Conservation (phyloP, 768 basidiomycete species). For the Boletus reticulatus region DNA sequence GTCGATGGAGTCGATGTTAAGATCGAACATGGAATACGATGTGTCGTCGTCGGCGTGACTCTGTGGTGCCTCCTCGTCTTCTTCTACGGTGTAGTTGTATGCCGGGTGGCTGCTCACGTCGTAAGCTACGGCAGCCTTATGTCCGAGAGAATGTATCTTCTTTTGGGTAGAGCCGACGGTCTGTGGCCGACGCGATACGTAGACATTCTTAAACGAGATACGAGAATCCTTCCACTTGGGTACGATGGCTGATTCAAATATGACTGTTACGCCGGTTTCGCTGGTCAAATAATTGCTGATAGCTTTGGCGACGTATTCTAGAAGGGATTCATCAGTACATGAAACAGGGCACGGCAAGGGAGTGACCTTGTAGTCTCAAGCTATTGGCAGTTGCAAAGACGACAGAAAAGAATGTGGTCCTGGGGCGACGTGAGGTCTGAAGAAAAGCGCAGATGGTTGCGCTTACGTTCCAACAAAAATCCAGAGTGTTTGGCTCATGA, state of each 20-base stretch:
- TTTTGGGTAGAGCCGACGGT: constrained; percentile 15
- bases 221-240: constrained; percentile 97
- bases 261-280: constrained; percentile 90
- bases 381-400: constrained; percentile 89
- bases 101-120: constrained; percentile 77
- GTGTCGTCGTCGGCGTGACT: constrained; percentile 48
- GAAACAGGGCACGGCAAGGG: background rate
- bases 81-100: constrained; percentile 60
- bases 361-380: constrained; percentile 74
- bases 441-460: background rate
- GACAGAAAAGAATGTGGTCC: constrained; percentile 95
- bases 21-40: constrained; percentile 89
- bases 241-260: constrained; percentile 97
- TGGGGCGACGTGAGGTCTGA: constrained; percentile 26
- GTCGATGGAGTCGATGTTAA: constrained; percentile 93
- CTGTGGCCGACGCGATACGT: constrained; percentile 76
- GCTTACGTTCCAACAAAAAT: constrained; percentile 76
- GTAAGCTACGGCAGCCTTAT: constrained; percentile 65
- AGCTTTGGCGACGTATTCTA: constrained; percentile 81
- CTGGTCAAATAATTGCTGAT: constrained; percentile 93
- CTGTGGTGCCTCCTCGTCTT: constrained; percentile 44
- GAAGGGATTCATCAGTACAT: constrained; percentile 7
- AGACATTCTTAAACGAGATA: constrained; percentile 96
- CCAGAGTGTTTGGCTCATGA: constrained; percentile 96
- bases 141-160: constrained; percentile 33